Conservation (phyloP, 495 filamentous ascomycete genomes). For the Tetracladium setigerum region DNA sequence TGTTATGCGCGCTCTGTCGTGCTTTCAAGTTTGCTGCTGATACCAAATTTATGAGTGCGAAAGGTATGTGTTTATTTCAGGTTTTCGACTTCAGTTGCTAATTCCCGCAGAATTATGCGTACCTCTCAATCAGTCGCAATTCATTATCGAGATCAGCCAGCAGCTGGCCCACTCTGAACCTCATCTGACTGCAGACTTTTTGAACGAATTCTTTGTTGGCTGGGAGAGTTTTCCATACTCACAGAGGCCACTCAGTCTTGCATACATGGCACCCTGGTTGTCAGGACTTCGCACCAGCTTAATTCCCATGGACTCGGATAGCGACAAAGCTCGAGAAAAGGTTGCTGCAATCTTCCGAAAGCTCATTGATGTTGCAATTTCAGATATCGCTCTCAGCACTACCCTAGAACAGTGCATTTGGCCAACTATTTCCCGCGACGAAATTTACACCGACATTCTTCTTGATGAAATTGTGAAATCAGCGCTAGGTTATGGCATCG, state of each 20-base stretch:
- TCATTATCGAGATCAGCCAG: constrained; percentile 55
- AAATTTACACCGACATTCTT: constrained; percentile 53
- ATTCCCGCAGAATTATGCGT: constrained; percentile 39
- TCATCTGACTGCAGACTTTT: constrained; percentile 56
- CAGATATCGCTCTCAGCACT: constrained; percentile 46
- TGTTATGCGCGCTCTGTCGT: constrained; percentile 53
- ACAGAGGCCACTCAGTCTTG: constrained; percentile 54
- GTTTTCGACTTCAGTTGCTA: not conserved
- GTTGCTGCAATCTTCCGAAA: constrained; percentile 53
- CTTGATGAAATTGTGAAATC: constrained; percentile 56
- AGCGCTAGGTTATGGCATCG: constrained; percentile 45
- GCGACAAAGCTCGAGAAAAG: constrained; percentile 53
- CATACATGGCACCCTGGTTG: constrained; percentile 63
- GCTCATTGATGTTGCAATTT: constrained; percentile 51
- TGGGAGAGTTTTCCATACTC: constrained; percentile 58
- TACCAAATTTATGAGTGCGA: constrained; percentile 49
- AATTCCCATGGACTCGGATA: constrained; percentile 45
- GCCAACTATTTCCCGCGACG: constrained; percentile 54
- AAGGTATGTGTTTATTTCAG: constrained; percentile 30
- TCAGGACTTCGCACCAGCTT: constrained; percentile 47
- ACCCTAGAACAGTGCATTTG: constrained; percentile 53
- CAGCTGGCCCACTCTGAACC: constrained; percentile 52
- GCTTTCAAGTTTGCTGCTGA: constrained; percentile 57
- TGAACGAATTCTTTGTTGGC: constrained; percentile 61
- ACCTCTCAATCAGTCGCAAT: constrained; percentile 51